These are phyloP conservation scores for Metschnikowia shivogae DNA, from an alignment of 805 yeast species.

Conservation along the genomic window DNA sequence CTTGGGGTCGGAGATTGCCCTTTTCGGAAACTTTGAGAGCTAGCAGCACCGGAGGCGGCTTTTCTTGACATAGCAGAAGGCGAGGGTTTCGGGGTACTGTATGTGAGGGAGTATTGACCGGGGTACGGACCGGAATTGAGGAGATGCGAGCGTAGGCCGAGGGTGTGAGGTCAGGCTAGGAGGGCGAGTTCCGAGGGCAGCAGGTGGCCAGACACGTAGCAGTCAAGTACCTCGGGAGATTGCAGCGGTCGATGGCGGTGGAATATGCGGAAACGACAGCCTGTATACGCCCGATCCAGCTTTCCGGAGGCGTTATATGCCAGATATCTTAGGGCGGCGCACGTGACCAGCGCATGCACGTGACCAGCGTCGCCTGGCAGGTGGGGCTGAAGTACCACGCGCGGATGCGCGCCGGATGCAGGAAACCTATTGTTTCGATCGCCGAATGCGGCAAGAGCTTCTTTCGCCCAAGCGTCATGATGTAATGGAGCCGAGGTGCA, in stretches of 20 bases:
- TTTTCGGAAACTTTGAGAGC: not conserved
- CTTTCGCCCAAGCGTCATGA: not conserved
- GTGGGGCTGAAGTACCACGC: not conserved
- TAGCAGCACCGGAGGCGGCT: constrained; percentile 9
- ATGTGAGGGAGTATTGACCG: not conserved
- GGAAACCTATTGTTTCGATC: not conserved
- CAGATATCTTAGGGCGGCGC: no score
- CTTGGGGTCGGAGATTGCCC: constrained; percentile 26
- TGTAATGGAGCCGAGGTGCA: not conserved
- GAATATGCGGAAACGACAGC: no score
- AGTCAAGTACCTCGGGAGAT: no score
- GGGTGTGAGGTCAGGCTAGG: no score
- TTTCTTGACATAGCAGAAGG: constrained; percentile 4
- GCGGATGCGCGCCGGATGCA: not conserved
- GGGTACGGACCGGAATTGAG: not conserved
- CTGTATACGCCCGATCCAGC: no score
- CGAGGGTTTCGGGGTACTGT: not conserved
- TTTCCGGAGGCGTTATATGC: no score
- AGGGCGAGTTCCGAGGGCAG: no score
- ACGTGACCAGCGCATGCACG: no score
- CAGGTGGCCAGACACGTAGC: no score
- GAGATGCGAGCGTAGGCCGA: not conserved
- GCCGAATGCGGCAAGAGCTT: not conserved
- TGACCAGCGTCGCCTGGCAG: not conserved
- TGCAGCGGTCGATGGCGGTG: no score